Evolutionary conservation across 1,284 basidiomycete species (phyloP).

Genomic region (Ustilago loliicola): DNA sequence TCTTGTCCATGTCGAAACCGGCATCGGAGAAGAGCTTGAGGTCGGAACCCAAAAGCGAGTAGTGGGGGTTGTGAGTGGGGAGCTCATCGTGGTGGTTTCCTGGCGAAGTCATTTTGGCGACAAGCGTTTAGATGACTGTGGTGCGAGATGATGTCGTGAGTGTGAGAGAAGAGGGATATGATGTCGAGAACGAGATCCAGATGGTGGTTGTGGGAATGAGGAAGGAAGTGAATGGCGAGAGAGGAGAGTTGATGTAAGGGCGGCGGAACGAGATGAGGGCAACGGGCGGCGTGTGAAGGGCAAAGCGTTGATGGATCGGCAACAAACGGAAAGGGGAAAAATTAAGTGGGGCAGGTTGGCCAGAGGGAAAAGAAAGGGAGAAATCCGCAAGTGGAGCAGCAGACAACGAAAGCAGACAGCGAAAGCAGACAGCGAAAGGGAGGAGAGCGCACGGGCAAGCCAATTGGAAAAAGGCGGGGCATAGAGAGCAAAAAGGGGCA

Average conservation of each 20-base stretch:
- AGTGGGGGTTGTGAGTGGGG: conserved; percentile 61
- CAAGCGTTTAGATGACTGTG: conserved; percentile 3
- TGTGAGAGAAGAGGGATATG: not conserved
- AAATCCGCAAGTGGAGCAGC: conserved; percentile 10
- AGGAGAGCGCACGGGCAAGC: conserved; percentile 8
- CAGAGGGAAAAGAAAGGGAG: conserved; percentile 6
- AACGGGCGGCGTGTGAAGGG: not conserved
- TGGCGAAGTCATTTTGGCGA: conserved; percentile 66
- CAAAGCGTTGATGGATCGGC: conserved; percentile 18
- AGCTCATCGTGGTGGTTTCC: conserved; percentile 70
- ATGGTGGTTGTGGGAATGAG: conserved; percentile 3
- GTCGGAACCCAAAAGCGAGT: conserved; percentile 75
- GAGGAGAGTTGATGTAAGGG: conserved; percentile 2
- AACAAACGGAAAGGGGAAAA: conserved; percentile 30
- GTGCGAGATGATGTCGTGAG: not conserved
- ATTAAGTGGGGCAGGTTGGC: conserved; percentile 8
- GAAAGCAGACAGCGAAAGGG: not conserved
- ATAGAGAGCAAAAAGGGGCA: not conserved
- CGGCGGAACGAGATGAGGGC: not conserved
- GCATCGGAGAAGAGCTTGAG: conserved; percentile 98
- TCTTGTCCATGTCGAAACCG: conserved; percentile 90
- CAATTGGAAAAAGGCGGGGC: conserved; percentile 14
- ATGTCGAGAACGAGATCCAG: conserved; percentile 8
- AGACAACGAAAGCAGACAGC: no score
- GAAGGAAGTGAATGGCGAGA: not conserved